These are phyloP conservation scores for Ustilago xerochloae DNA, from an alignment of 1,284 basidiomycete genomes.

Conservation along the genomic window DNA sequence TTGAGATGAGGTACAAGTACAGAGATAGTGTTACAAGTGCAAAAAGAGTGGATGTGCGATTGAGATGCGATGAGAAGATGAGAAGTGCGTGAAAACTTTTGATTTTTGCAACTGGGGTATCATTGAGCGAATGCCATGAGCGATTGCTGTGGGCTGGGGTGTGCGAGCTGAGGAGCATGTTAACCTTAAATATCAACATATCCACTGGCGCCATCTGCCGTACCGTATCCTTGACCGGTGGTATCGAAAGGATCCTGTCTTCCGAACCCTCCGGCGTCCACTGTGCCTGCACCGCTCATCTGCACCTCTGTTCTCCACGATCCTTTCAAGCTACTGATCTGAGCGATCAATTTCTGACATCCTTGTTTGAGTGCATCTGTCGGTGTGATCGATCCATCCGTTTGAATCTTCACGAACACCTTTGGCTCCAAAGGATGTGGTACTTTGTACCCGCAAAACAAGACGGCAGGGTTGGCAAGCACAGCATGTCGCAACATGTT, in stretches of 20 bases:
- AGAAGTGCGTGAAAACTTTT: not conserved
- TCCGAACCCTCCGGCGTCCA: constrained; percentile 39
- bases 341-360: constrained; percentile 83
- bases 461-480: constrained; percentile 67
- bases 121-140: not conserved
- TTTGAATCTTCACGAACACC: constrained; percentile 94
- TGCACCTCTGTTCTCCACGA: constrained; percentile 71
- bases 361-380: constrained; percentile 85
- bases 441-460: constrained; percentile 97
- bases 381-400: constrained; percentile 86
- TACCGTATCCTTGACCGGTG: constrained; percentile 29
- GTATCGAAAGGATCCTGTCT: constrained; percentile 36
- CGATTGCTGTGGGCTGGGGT: not conserved
- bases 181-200: constrained; percentile 51
- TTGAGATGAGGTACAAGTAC: constrained; percentile 22
- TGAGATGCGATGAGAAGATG: not conserved
- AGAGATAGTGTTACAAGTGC: constrained; percentile 30
- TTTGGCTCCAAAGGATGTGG: constrained; percentile 95
- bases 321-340: constrained; percentile 72
- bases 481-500: constrained; percentile 87
- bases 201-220: constrained; percentile 28
- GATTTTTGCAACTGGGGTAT: constrained; percentile 27
- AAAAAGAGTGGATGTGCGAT: constrained; percentile 7
- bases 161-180: not conserved
- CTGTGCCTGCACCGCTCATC: constrained; percentile 53